Base-by-base conservation (phyloP, 352 stramenopile genomes). In the Aphanomyces stellatus region DNA sequence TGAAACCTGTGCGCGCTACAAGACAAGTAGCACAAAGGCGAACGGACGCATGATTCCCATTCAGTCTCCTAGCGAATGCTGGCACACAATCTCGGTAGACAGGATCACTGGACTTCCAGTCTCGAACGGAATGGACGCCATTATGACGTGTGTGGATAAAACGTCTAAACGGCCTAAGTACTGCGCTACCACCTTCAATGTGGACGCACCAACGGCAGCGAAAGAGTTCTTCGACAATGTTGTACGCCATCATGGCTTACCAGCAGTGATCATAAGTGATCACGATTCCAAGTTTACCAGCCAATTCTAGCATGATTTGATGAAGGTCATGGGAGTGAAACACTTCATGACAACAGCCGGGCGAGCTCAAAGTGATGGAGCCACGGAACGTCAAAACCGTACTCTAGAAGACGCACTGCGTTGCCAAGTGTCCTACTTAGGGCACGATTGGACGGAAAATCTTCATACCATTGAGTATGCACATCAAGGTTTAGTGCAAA, bases 11-110 rank as follows among this genome's bases (percentile, higher is more conserved):
- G 53, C 55, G 28, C 41, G 66, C 3, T 72, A 67, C 49, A 72
- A 75, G 46, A 57, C 68, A 31, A 75, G 42, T 42, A 76, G 13
- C 64, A 33, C 42, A 17, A 22, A 28, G 1, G 66, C 65, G 5
- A 73, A 75, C 53, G 53, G 59, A 4, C 62, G 62, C 19, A 67
- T 75, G 56, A 66, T 71, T 13, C 66, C 67, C 0, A 72, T 75
- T 63, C 56, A 62, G 2, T 57, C 66, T 37, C 60, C 70, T 28
- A 28, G 57, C 2, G 51, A 70, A 62, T 69, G 59, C 15, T 77
- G 65, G 70, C 22, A 70, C 46, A 48, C 69, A 35, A 66, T 74
- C 2, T 72, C 63, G 7, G 74, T 71, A 51, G 65, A 73, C 30
- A 71, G 74, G 13, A 66, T 77, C 7, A 72, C 69, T 10, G 65